Conservation (phyloP, 495 filamentous ascomycete genomes). For the Aspergillus avenaceus region DNA sequence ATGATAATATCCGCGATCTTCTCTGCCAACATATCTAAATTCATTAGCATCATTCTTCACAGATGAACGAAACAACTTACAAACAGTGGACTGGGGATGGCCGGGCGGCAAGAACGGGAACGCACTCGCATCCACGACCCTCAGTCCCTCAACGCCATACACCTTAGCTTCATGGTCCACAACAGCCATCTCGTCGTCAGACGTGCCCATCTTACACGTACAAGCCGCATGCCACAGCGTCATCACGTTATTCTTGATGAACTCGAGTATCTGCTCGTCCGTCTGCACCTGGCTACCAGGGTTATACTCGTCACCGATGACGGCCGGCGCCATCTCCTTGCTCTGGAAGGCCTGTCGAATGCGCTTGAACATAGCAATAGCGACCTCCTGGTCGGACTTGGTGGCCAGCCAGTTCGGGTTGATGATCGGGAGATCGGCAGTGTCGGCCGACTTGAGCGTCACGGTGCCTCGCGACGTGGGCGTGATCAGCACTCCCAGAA, state of each 20-base stretch:
- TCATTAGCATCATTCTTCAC: slow-evolving; percentile 38
- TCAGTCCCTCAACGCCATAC: slow-evolving; percentile 36
- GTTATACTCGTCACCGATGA: slow-evolving; percentile 26
- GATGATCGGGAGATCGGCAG: slow-evolving; percentile 38
- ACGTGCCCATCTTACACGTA: slow-evolving; percentile 44
- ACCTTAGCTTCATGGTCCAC: slow-evolving; percentile 43
- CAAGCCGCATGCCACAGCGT: slow-evolving; percentile 45
- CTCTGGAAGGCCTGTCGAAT: slow-evolving; percentile 22
- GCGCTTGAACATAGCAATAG: slow-evolving; percentile 41
- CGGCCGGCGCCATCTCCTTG: slow-evolving; percentile 8
- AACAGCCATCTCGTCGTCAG: slow-evolving; percentile 40
- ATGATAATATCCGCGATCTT: slow-evolving; percentile 46
- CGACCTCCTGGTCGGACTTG: slow-evolving; percentile 36
- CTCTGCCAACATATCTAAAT: slow-evolving; percentile 48
- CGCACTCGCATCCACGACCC: background rate
- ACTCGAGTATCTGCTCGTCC: slow-evolving; percentile 41
- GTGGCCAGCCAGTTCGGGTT: slow-evolving; percentile 43
- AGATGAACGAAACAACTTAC: slow-evolving; percentile 46
- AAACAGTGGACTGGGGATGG: background rate
- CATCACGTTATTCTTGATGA: slow-evolving; percentile 30
- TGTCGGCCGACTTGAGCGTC: slow-evolving; percentile 35
- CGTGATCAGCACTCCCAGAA: slow-evolving; percentile 34
- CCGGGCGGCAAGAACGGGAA: background rate
- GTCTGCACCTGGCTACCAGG: slow-evolving; percentile 37
- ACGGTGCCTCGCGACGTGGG: slow-evolving; percentile 51